These are phyloP conservation scores for Eucalyptus grandis DNA, from an alignment of 345 rosid species.

Conservation along the genomic window DNA sequence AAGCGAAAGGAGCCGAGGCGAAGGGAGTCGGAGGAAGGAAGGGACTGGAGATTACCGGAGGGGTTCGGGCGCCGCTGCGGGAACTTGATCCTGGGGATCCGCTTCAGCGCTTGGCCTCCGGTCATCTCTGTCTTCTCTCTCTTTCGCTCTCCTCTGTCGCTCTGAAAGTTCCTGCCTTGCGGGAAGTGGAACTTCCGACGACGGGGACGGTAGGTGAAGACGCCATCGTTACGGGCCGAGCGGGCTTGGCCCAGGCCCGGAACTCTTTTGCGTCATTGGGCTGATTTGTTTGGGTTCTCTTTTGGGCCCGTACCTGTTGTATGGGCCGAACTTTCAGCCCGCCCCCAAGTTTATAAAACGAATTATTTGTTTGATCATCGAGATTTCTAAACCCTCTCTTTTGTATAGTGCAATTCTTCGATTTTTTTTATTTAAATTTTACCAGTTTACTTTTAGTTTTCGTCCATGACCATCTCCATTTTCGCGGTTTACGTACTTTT, in stretches of 20 bases:
- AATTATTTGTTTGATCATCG: neutral
- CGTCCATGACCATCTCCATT: neutral
- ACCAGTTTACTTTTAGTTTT: neutral
- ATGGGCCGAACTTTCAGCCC: neutral
- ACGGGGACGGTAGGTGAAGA: neutral
- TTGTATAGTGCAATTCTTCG: neutral
- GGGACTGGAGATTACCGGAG: constrained; percentile 15
- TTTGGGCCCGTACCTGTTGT: neutral
- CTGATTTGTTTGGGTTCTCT: neutral
- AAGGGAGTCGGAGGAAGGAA: neutral
- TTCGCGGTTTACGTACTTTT: neutral
- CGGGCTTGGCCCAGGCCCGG: neutral
- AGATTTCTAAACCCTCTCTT: neutral
- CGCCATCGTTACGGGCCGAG: neutral
- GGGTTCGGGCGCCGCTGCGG: constrained; percentile 51
- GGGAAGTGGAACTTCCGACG: neutral
- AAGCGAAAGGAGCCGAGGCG: neutral
- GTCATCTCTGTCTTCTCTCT: constrained; percentile 38
- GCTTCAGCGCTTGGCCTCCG: constrained; percentile 46
- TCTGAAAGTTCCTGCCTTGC: neutral
- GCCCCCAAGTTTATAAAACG: neutral
- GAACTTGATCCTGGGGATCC: constrained; percentile 86
- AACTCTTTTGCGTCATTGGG: neutral
- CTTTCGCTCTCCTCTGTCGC: neutral
- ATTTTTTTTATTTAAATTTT: neutral